Percentiles rank a stretch among this genome's conserved stretches.
These are phyloP conservation scores for Trichophaea hybrida DNA, from an alignment of 2,329 filamentous ascomycete genomes.

Conservation along the genomic window DNA sequence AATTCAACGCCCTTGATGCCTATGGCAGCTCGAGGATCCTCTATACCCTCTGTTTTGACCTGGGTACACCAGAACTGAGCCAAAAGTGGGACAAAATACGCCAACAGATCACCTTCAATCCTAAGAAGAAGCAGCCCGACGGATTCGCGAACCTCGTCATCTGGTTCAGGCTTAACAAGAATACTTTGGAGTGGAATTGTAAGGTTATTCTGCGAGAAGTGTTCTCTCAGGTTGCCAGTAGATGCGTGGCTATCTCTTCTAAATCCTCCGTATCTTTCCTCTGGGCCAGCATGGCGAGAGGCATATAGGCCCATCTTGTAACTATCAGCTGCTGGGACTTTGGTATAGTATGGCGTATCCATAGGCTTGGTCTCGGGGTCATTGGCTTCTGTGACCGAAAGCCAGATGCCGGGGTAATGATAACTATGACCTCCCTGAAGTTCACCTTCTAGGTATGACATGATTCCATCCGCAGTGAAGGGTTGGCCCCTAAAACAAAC, in stretches of 20 bases:
- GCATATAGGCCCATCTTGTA: neutral
- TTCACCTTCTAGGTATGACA: neutral
- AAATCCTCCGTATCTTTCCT: too few species aligned
- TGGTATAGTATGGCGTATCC: neutral
- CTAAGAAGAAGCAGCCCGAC: slow-evolving; percentile 5
- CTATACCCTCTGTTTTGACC: neutral
- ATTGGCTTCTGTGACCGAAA: neutral
- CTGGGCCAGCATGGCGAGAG: neutral
- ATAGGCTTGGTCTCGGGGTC: neutral
- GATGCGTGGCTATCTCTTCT: too few species aligned
- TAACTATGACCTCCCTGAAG: neutral
- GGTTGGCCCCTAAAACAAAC: slow-evolving; percentile 2
- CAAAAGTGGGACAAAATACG: slow-evolving; percentile 10
- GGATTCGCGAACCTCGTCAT: too few species aligned
- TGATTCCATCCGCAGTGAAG: slow-evolving; percentile 9
- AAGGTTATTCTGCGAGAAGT: too few species aligned
- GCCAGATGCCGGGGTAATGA: neutral
- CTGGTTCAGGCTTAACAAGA: too few species aligned
- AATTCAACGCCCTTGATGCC: neutral
- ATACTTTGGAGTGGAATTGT: too few species aligned
- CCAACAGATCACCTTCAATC: slow-evolving; percentile 8
- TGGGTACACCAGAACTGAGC: neutral
- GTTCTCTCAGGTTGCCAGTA: too few species aligned
- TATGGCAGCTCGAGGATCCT: neutral
- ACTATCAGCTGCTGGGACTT: neutral